Evolutionary conservation across 2,329 filamentous ascomycete species (phyloP), one percentile per base, ranked within the genome.

Genomic region (Cyanodermella asteris): DNA sequence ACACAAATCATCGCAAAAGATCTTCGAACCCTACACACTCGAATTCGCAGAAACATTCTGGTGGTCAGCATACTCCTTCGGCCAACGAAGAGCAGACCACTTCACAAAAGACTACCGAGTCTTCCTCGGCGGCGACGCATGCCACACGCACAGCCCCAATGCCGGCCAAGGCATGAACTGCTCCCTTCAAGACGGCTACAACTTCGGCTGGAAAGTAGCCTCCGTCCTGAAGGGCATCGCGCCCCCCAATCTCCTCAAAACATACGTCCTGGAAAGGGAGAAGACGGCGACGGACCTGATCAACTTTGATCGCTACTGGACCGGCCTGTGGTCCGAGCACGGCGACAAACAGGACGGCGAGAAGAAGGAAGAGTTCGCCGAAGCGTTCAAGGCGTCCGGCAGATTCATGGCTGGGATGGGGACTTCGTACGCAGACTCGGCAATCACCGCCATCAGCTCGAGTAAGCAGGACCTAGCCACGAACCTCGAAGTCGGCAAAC

Each of bases 41-140:
- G 56, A 65, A 0, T 54, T 66, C 25, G 51, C 51, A 1, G 55
- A 59, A 27, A 67, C 63, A 3, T 38, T 45, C 3, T 78, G 72
- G 70, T 78, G 76, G 49, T 72, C 70, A 22, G 64, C 68, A 21
- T 78, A 76, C 18, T 26, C 31, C 6, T 31, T 33, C 16, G 67
- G 70, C 7, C 71, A 76, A 49, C 63, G 74, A 11, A 61, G 80
- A 13, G 74, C 73, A 2, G 65, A 65, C 34, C 59, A 63, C 23
- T 81, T 80, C 48, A 61, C 64, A 34, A 64, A 72, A 37, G 54
- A 61, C 23, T 50, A 66, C 31, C 58, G 65, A 10, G 61, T 72
- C n/a, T 77, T 77, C 42, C 51, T 77, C 19, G 65, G 67, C 8
- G 70, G 70, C 10, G 72, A 77, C 39, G 70, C 71, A 17, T 71